Evolutionary conservation across 2,329 filamentous ascomycete genomes (phyloP), one percentile per base, ranked within the genome.

Genomic region (Emericellopsis atlantica): DNA sequence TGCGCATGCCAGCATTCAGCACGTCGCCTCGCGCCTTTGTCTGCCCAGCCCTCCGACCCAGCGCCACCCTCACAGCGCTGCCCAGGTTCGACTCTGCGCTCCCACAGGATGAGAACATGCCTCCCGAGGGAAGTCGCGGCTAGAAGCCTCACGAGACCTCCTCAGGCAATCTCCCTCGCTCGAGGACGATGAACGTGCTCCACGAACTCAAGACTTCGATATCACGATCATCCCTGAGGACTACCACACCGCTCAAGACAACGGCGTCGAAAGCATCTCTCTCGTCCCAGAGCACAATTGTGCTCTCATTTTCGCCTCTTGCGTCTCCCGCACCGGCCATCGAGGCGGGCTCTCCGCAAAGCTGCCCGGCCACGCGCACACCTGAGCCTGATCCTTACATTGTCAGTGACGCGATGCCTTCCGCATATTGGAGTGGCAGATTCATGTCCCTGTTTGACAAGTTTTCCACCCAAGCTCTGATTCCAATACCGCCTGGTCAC

Each of bases 341-440:
- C 18, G 18, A 4, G 18, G 18, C 18, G 18, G 18, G 18, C 4
- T 21, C 18, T 21, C 18, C 18, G 5, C 18, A 21, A 21, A 5
- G 18, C 18, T 21, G 18, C 18, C 44, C 29, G 24, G n/a, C n/a
- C n/a, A 40, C 43, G 6, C 36, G 15, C n/a, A 43, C 43, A 10
- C 43, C 45, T 8, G 47, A 48, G 29, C 41, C 47, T 24, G 46
- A 59, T 9, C 53, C 51, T 2, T 48, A 48, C 1, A 52, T 56
- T 3, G 54, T 76, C 12, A 52, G 53, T 39, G 57, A 52, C 0
- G 63, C 69, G 2, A 66, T 72, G 48, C 57, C 65, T 6, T 64
- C 67, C 2, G 55, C 62, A 3, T 81, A 79, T 54, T 83, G 79
- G 79, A 62, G 67, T 10, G 79, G 79, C 15, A 72, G 79, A 32